Conservation (phyloP, 352 stramenopile species). For the Pythium phragmitis region DNA sequence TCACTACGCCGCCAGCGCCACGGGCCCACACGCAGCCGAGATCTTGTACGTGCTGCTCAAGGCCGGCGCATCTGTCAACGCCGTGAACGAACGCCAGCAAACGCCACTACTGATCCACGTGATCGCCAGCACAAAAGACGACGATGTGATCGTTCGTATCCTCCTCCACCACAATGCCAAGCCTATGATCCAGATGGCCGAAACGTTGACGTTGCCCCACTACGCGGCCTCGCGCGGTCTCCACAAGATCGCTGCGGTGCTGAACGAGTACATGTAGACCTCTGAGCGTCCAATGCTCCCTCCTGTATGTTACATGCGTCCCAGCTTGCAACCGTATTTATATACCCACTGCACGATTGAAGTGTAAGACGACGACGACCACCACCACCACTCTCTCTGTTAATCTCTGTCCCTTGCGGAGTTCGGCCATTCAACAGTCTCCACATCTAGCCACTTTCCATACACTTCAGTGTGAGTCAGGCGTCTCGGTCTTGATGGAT, state of each 20-base stretch:
- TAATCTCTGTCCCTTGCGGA: not conserved
- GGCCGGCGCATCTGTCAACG: conserved; percentile 50
- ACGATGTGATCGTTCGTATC: conserved; percentile 45
- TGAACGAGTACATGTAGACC: conserved; percentile 53
- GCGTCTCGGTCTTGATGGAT: too few species aligned
- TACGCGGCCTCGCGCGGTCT: conserved; percentile 40
- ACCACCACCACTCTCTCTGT: not conserved
- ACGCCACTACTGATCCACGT: conserved; percentile 54
- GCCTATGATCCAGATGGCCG: conserved; percentile 44
- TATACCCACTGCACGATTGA: conserved; percentile 20
- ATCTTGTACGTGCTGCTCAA: conserved; percentile 50
- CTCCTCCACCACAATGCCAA: conserved; percentile 54
- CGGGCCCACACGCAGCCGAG: conserved; percentile 31
- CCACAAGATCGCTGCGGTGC: conserved; percentile 42
- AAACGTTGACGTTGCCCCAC: conserved; percentile 45
- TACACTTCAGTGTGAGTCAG: too few species aligned
- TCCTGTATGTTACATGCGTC: not conserved
- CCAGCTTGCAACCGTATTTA: conserved; percentile 15
- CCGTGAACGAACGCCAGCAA: conserved; percentile 48
- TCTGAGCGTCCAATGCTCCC: not conserved
- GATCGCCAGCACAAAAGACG: conserved; percentile 51
- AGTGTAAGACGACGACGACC: conserved; percentile 5
- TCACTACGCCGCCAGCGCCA: conserved; percentile 51
- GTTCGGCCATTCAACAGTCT: not conserved
- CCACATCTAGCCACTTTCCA: not conserved